phyloP scores from a whole-genome alignment of 768 basidiomycete genomes.

The Dictyophora rubrovolvata region DNA sequence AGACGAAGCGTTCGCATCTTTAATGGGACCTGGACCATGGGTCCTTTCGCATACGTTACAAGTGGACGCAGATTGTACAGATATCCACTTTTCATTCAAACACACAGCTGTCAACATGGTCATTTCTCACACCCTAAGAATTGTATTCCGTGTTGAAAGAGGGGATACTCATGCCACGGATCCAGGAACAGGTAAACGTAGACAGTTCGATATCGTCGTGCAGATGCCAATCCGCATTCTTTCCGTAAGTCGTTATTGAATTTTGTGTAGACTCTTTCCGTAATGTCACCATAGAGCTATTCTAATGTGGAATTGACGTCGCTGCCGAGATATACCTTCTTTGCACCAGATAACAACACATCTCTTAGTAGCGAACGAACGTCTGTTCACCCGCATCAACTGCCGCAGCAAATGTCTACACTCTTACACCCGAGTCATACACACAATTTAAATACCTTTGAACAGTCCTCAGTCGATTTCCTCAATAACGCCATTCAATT shows the following conservation, averaged over 20 bases:
- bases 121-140: conserved; percentile 69
- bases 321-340: conserved; percentile 63
- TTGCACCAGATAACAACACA: conserved; percentile 17
- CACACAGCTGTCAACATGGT: conserved; percentile 67
- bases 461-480: conserved; percentile 3
- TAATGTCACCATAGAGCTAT: conserved; percentile 42
- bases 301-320: conserved; percentile 74
- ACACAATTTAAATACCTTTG: background rate
- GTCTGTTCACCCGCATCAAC: too few relatives aligned
- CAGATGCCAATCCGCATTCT: conserved; percentile 81
- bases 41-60: conserved; percentile 56
- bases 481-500: conserved; percentile 31
- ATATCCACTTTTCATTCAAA: conserved; percentile 69
- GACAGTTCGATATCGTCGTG: conserved; percentile 79
- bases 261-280: background rate
- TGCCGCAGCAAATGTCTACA: background rate
- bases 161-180: conserved; percentile 61
- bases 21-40: conserved; percentile 86
- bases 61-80: conserved; percentile 53
- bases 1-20: conserved; percentile 31
- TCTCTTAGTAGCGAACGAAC: background rate
- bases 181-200: conserved; percentile 58
- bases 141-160: conserved; percentile 72
- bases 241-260: conserved; percentile 46
- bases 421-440: background rate